Conservation (phyloP, 495 filamentous ascomycete species). For the Penicilliopsis zonata region DNA sequence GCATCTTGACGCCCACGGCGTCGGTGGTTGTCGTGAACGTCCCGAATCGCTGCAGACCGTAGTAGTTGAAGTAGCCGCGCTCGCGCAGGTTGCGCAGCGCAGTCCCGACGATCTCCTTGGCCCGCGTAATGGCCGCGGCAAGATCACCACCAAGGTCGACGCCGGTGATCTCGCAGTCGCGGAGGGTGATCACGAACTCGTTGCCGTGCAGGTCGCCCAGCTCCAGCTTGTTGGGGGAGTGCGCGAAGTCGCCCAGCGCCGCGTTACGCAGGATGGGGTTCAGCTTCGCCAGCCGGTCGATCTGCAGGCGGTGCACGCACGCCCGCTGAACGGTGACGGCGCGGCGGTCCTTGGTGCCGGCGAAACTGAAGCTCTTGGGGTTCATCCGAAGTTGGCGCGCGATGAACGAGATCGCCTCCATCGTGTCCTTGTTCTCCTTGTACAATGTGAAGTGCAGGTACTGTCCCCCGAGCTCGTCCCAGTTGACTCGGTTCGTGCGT, state of each 20-base stretch:
- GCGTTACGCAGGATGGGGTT: constrained; percentile 52
- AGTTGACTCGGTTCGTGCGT: constrained; percentile 28
- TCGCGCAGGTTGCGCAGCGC: constrained; percentile 42
- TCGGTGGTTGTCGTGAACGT: constrained; percentile 74
- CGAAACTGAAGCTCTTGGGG: constrained; percentile 63
- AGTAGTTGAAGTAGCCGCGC: constrained; percentile 91
- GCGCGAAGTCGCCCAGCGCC: constrained; percentile 64
- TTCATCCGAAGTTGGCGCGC: constrained; percentile 55
- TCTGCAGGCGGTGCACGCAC: constrained; percentile 53
- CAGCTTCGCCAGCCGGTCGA: constrained; percentile 47
- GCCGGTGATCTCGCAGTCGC: constrained; percentile 59
- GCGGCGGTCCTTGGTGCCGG: constrained; percentile 88
- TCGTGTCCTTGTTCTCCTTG: constrained; percentile 98
- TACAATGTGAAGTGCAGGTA: constrained; percentile 89
- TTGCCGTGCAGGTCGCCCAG: constrained; percentile 81
- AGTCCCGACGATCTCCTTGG: constrained; percentile 41
- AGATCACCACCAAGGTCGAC: constrained; percentile 24
- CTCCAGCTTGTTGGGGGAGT: constrained; percentile 54
- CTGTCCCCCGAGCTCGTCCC: constrained; percentile 57
- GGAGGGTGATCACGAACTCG: constrained; percentile 80
- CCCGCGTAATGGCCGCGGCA: constrained; percentile 23
- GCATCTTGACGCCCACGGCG: constrained; percentile 66
- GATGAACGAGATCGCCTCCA: constrained; percentile 73
- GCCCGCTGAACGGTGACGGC: constrained; percentile 81
- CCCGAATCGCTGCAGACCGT: constrained; percentile 88